Conservation (phyloP, 192 early-diverging fungal genomes). For the Backusella luteola region DNA sequence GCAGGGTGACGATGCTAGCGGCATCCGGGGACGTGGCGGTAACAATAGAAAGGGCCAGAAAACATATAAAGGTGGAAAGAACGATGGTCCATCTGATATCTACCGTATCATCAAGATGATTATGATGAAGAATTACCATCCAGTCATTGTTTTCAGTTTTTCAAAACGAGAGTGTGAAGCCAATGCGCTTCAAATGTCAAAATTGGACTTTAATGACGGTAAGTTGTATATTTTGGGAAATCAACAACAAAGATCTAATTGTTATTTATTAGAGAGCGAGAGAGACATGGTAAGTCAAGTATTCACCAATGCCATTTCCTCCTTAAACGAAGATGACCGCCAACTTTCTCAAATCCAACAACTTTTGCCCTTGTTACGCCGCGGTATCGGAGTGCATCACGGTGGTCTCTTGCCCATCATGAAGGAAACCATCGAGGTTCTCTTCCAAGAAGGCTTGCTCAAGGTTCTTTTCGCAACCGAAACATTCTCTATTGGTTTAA, state of each 20-base stretch:
- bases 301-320: slow-evolving; percentile 84
- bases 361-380: slow-evolving; percentile 84
- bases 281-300: slow-evolving; percentile 81
- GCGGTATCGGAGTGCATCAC: slow-evolving; percentile 97
- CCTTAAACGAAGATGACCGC: slow-evolving; percentile 87
- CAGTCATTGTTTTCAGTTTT: slow-evolving; percentile 98
- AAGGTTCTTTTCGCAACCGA: slow-evolving; percentile 96
- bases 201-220: slow-evolving; percentile 87
- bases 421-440: slow-evolving; percentile 97
- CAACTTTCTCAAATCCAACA: slow-evolving; percentile 90
- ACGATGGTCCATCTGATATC: slow-evolving; percentile 72
- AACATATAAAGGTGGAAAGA: slow-evolving; percentile 53
- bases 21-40: slow-evolving; percentile 43
- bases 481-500: slow-evolving; percentile 98
- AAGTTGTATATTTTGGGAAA: not conserved
- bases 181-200: slow-evolving; percentile 88
- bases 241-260: not conserved
- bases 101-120: slow-evolving; percentile 97
- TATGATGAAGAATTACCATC: slow-evolving; percentile 92
- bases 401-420: slow-evolving; percentile 94
- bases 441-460: slow-evolving; percentile 88
- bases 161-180: slow-evolving; percentile 91
- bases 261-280: slow-evolving; percentile 57
- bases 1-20: slow-evolving; percentile 58
- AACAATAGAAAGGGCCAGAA: slow-evolving; percentile 49